Conservation (phyloP, 805 yeast species). For the Priceomyces medius region DNA sequence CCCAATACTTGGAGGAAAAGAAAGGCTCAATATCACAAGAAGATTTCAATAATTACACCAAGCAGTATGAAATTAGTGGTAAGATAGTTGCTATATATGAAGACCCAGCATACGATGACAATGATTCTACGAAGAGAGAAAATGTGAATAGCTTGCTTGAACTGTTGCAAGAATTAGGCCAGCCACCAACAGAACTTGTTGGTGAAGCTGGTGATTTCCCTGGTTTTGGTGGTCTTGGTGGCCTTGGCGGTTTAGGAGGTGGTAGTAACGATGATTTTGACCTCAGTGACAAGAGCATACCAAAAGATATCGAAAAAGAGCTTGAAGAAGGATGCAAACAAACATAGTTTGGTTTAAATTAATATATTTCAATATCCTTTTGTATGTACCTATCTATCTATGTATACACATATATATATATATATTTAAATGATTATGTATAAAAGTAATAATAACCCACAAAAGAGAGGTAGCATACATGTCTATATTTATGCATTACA, state of each 20-base stretch:
- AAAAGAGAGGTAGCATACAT: too few relatives aligned
- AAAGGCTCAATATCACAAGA: constrained; percentile 42
- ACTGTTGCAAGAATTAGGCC: constrained; percentile 69
- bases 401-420: too few relatives aligned
- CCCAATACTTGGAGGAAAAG: constrained; percentile 63
- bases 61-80: constrained; percentile 61
- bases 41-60: constrained; percentile 52
- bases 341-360: constrained; percentile 12
- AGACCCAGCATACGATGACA: constrained; percentile 57
- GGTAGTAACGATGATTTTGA: constrained; percentile 39
- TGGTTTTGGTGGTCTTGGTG: constrained; percentile 46
- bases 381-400: too few relatives aligned
- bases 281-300: constrained; percentile 52
- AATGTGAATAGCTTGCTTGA: constrained; percentile 60
- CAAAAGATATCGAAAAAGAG: constrained; percentile 50
- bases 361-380: background rate
- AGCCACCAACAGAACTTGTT: constrained; percentile 76
- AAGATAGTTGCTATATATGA: constrained; percentile 70
- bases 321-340: constrained; percentile 60
- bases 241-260: constrained; percentile 24
- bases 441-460: too few relatives aligned
- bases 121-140: constrained; percentile 42
- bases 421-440: too few relatives aligned
- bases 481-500: too few relatives aligned
- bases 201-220: constrained; percentile 54